Base-by-base conservation (phyloP, 2,329 filamentous ascomycete species). In the Anthostomella pinea region DNA sequence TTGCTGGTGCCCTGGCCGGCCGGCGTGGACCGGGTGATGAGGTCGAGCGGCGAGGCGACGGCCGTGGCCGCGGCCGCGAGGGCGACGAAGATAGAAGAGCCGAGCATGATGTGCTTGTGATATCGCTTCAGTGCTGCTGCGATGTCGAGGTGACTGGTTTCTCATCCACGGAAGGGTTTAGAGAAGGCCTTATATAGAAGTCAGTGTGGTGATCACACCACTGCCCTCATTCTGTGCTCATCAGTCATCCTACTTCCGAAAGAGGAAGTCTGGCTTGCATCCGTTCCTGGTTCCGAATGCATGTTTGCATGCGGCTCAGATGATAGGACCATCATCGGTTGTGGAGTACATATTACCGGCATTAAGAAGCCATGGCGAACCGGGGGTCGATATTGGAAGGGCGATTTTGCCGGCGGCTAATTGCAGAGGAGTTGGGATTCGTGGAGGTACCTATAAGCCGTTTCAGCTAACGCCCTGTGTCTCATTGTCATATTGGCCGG, bases 1-100 rank as follows among this genome's bases (percentile, higher is more conserved):
- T 77, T 72, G 66, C 75, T 39, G 18, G 45, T 52, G 38, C 56
- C 56, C 11, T 52, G 56, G 40, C 56, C 54, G 8, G 56, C n/a
- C n/a, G n/a, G 43, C 14, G 49, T 46, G 3, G 54, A 56, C 19
- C 51, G 51, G 23, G 45, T 54, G 43, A 52, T 43, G 21, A 57
- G 51, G 8, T 57, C 56, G 26, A 59, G 41, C 6, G 56, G 56
- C 7, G 54, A 54, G 33, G 56, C 54, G 21, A 58, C 18, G 22
- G 39, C 53, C 11, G 49, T 41, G 37, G 49, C 51, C 11, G 38
- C 51, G 9, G 55, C 56, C 43, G 55, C 30, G 26, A 57, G 47
- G 30, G 51, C 52, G 15, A 52, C 45, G 45, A 58, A 30, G 30
- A 59, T 23, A 25, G 53, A 41, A 27, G 56, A 57, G 26, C 49